Base-by-base conservation (phyloP, 805 yeast species). In the Metschnikowia aberdeeniae region DNA sequence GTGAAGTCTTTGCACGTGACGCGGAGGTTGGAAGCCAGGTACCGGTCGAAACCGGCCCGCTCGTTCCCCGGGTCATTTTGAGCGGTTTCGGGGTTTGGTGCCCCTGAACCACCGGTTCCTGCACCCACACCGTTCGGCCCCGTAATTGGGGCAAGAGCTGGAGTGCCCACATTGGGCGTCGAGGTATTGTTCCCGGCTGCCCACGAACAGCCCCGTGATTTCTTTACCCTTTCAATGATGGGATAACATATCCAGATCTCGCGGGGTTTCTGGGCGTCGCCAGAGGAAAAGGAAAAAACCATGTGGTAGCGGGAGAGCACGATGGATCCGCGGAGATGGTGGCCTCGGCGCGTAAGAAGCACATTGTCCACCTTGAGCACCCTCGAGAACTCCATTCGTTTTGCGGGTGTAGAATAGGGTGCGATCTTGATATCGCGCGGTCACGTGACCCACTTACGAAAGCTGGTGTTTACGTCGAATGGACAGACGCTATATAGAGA, bases 161-260 rank as follows among this genome's bases (percentile, higher is more conserved):
- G 11, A 11, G 24, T n/a, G 36, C n/a, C n/a, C 10, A 6, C 11
- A 20, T 19, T n/a, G 29, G 6, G 30, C 8, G 7, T 22, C 8
- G 26, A 22, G 8, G 26, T 22, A 3, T 5, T 22, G 8, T 3
- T 22, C 43, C 38, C 42, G 31, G 27, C 12, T n/a, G 44, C 13
- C 64, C 68, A 56, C 52, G 81, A 68, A 43, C 84, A 62, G 51
- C 90, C 81, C 50, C 77, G 63, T 49, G 77, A 68, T 61, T 79
- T 75, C 53, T 76, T 77, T 1, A 84, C 80, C 38, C 72, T 72
- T 39, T 80, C 83, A 28, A 90, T 81, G 51, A 89, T 78, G 1
- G 97, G 97, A 63, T 89, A 92, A 47, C 95, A 85, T 27, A 89
- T 76, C 99, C 98, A 93, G 27, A 88, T 78, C 62, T 93, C 98